These are phyloP conservation scores for Yarrowia sp. DNA, from an alignment of 805 yeast genomes.

Conservation along the genomic window DNA sequence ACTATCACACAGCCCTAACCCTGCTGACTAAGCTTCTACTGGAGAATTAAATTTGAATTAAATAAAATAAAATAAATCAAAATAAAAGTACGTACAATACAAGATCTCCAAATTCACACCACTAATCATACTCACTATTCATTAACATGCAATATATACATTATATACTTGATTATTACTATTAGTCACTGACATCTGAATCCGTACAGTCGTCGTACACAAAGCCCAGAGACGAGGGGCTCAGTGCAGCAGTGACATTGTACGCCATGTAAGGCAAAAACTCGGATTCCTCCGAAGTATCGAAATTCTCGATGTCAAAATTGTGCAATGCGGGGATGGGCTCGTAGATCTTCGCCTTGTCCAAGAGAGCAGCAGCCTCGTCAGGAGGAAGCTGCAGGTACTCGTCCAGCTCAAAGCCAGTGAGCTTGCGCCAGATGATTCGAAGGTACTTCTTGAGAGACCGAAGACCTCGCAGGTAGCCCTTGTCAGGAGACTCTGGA, in stretches of 20 bases:
- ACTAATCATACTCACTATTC: background rate
- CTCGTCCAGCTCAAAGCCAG: constrained; percentile 50
- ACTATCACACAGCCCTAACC: background rate
- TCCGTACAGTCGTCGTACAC: constrained; percentile 33
- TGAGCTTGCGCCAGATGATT: constrained; percentile 62
- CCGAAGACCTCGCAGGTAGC: constrained; percentile 81
- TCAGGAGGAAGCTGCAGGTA: constrained; percentile 32
- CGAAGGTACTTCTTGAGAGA: constrained; percentile 75
- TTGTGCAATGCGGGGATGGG: constrained; percentile 41
- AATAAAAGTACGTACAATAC: too few species aligned
- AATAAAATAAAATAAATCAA: too few species aligned
- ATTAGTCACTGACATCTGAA: constrained; percentile 26
- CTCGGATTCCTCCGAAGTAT: constrained; percentile 20
- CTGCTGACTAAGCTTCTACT: background rate
- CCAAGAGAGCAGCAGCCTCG: constrained; percentile 19
- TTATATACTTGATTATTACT: constrained; percentile 16
- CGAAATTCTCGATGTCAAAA: constrained; percentile 41
- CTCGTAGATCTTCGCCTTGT: constrained; percentile 11
- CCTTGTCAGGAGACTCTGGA: constrained; percentile 70
- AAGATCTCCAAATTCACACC: too few species aligned
- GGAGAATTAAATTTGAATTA: too few species aligned
- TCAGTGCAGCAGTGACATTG: constrained; percentile 28
- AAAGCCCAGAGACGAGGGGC: constrained; percentile 5
- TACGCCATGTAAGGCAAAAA: constrained; percentile 34
- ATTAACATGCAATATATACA: constrained; percentile 35